Base-by-base conservation (phyloP, 805 yeast genomes). In the Candida hispaniensis region DNA sequence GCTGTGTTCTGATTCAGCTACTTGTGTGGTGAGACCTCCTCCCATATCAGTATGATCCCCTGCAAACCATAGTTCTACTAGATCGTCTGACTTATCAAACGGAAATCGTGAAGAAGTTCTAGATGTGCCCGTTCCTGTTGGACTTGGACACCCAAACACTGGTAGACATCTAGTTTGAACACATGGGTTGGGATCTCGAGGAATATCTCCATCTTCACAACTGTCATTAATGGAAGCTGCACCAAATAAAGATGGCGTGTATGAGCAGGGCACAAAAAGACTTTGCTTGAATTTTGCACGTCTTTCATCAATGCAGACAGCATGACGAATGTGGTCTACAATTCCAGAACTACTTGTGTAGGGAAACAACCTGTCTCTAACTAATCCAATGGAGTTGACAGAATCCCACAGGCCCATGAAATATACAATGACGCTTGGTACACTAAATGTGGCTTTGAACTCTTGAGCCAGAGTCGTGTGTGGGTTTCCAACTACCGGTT, bases 371-470 rank as follows among this genome's bases (percentile, higher is more conserved):
- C 71, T 52, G 47, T 75, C 79, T 25, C 71, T 55, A 3, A 74
- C 40, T 6, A 73, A 46, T 0, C 81, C 81, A 12, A 73, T 73
- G 2, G 80, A 73, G 49, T 73, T 74, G 12, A 75, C 73, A 0
- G 79, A 70, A 53, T 75, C 82, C 65, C 76, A 75, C 13, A 75
- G 50, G 0, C 81, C 81, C 65, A 74, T 67, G 39, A 73, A 71
- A 43, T 66, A 65, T 32, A 75, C 61, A 6, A 45, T 46, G 3
- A 71, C 66, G 4, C 58, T 45, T 28, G 36, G 36, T 7, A 73
- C 55, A 12, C 70, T 65, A 47, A 75, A 75, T 0, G 76, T 69
- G 30, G 56, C 58, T 41, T 61, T 66, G 50, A 73, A 75, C 41
- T 34, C 75, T 6, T 14, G 9, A 4, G 38, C 26, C 21, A 38